phyloP scores from a whole-genome alignment of 2,329 filamentous ascomycete genomes.

The Cladophialophora carrionii region DNA sequence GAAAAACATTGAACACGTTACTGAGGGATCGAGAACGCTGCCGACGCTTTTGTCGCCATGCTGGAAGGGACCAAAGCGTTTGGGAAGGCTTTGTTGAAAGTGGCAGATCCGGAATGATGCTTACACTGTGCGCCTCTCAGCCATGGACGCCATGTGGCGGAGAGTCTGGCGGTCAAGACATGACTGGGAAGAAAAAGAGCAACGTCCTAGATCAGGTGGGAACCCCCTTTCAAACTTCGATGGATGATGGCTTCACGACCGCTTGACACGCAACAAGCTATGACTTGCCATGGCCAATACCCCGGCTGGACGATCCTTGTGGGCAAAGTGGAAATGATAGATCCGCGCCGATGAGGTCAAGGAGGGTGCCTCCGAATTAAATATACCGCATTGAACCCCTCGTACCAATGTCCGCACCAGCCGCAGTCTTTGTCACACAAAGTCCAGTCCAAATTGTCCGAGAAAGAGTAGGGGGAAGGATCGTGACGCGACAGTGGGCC shows the following conservation, averaged over 20 bases:
- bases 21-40: slow-evolving; percentile 76
- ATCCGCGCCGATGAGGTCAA: not conserved
- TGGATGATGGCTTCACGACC: not conserved
- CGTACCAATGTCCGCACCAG: not conserved
- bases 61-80: slow-evolving; percentile 74
- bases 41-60: slow-evolving; percentile 73
- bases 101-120: slow-evolving; percentile 15
- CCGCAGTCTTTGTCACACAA: not conserved
- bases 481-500: not conserved
- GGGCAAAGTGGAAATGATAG: not conserved
- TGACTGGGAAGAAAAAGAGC: not conserved
- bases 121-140: not conserved
- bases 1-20: slow-evolving; percentile 69
- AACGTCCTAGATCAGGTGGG: not conserved
- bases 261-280: not conserved
- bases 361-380: not conserved
- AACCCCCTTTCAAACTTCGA: not conserved
- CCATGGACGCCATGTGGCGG: not conserved
- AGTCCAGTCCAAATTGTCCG: not conserved
- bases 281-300: not conserved
- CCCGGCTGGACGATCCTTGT: not conserved
- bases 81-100: slow-evolving; percentile 82
- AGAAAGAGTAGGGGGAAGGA: not conserved
- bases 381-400: not conserved
- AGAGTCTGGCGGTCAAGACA: not conserved